Evolutionary conservation across 495 filamentous ascomycete genomes (phyloP).

Genomic region (Amniculicola lignicola): DNA sequence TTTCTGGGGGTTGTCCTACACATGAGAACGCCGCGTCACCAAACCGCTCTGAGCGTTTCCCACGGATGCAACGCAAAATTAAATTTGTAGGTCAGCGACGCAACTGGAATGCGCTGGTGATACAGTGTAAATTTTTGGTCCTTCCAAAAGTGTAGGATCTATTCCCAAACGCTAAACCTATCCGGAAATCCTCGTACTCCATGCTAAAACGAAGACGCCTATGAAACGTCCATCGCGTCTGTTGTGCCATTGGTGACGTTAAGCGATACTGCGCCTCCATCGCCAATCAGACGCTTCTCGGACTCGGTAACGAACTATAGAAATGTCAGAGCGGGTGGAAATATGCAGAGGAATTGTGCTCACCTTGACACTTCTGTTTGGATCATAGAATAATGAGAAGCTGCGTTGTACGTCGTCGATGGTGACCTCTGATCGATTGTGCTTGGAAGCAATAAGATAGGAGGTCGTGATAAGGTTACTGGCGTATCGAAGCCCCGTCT

Average conservation of each 20-base stretch:
- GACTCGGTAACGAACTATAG: conserved; percentile 72
- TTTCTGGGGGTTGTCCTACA: too few relatives aligned
- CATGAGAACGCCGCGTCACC: too few relatives aligned
- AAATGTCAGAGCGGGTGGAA: neutral
- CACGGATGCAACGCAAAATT: too few relatives aligned
- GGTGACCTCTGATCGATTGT: conserved; percentile 72
- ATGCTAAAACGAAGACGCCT: conserved; percentile 14
- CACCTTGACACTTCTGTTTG: conserved; percentile 71
- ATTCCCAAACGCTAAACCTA: conserved; percentile 7
- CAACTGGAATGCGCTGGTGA: too few relatives aligned
- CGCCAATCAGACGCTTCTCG: conserved; percentile 89
- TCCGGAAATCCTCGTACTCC: conserved; percentile 19
- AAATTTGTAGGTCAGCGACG: too few relatives aligned
- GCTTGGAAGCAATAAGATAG: conserved; percentile 74
- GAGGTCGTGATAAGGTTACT: conserved; percentile 95
- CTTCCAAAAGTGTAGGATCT: neutral
- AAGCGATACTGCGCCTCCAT: conserved; percentile 75
- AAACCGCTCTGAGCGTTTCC: too few relatives aligned
- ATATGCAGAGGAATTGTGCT: neutral
- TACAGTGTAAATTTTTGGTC: conserved; percentile 8
- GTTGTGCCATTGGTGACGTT: conserved; percentile 56
- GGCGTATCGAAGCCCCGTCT: conserved; percentile 87
- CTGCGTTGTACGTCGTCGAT: conserved; percentile 88
- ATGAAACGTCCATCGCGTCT: conserved; percentile 82
- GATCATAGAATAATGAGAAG: conserved; percentile 91